Conservation (phyloP, 2,329 filamentous ascomycete genomes). For the Neofusicoccum parvum region DNA sequence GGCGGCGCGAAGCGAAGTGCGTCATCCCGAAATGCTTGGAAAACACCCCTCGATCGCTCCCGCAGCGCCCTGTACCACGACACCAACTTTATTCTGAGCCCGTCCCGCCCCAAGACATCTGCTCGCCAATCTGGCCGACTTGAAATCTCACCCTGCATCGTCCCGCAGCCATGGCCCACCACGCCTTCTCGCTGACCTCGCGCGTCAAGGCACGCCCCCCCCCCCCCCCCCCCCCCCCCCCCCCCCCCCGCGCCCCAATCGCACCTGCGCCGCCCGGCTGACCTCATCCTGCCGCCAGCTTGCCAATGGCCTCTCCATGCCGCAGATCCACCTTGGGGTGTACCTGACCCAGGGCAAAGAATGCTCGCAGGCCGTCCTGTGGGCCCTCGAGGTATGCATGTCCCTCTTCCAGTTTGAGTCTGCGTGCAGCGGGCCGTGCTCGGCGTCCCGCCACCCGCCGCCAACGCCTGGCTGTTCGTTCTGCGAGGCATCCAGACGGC, state of each 20-base stretch:
- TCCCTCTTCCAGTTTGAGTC: not conserved
- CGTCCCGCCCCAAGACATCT: conserved; percentile 23
- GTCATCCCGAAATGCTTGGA: conserved; percentile 15
- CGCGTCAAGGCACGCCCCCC: conserved; percentile 41
- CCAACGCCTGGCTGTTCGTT: too few relatives aligned
- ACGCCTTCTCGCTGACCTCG: conserved; percentile 45
- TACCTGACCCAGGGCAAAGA: conserved; percentile 70
- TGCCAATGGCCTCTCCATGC: conserved; percentile 67
- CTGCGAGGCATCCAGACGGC: too few relatives aligned
- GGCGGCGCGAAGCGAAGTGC: conserved; percentile 5
- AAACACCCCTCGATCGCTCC: conserved; percentile 21
- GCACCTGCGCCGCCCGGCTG: conserved; percentile 27
- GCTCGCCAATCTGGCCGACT: conserved; percentile 11
- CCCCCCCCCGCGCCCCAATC: not conserved
- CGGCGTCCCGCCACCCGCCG: not conserved
- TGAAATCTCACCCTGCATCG: conserved; percentile 10
- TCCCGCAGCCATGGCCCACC: conserved; percentile 7
- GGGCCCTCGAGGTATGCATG: conserved; percentile 52
- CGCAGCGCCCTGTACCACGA: conserved; percentile 25
- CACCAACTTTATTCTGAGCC: conserved; percentile 30
- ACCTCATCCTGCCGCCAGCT: conserved; percentile 38
- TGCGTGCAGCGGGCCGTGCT: not conserved
- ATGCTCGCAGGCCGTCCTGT: conserved; percentile 59
- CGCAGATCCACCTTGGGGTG: conserved; percentile 72
- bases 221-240: too few relatives aligned